Evolutionary conservation across 768 basidiomycete genomes (phyloP).

Genomic region (Pleurotus djamor): DNA sequence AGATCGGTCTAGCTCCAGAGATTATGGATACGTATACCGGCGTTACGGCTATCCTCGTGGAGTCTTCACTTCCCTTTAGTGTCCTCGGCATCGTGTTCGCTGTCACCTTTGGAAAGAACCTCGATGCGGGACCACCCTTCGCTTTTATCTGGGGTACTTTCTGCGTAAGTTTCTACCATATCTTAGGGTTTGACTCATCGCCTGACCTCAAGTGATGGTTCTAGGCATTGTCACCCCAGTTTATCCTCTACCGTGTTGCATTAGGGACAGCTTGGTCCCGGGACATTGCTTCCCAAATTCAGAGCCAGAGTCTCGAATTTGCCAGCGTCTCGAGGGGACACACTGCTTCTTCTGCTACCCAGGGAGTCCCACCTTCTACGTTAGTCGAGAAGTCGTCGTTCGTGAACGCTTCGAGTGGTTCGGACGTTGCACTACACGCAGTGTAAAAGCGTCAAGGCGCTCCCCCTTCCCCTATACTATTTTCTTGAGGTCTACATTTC

Average conservation of each 20-base stretch:
- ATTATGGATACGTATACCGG: constrained; percentile 19
- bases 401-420: background rate
- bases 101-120: constrained; percentile 18
- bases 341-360: background rate
- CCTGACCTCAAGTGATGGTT: background rate
- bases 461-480: too few relatives aligned
- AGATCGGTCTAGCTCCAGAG: constrained; percentile 11
- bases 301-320: background rate
- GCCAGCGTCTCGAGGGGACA: background rate
- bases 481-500: too few relatives aligned
- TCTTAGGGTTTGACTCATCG: background rate
- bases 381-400: background rate
- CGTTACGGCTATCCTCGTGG: constrained; percentile 22
- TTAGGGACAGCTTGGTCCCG: constrained; percentile 5
- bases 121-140: constrained; percentile 16
- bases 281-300: background rate
- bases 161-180: constrained; percentile 19
- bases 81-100: constrained; percentile 21
- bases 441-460: too few relatives aligned
- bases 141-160: constrained; percentile 23
- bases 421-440: too few relatives aligned
- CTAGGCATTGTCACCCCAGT: constrained; percentile 8
- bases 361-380: background rate
- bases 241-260: constrained; percentile 8
- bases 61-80: constrained; percentile 26